A percentile compares a stretch with the other conserved stretches of the same genome.
Conservation (phyloP, 305 asterid species). For the Nicotiana rustica region DNA sequence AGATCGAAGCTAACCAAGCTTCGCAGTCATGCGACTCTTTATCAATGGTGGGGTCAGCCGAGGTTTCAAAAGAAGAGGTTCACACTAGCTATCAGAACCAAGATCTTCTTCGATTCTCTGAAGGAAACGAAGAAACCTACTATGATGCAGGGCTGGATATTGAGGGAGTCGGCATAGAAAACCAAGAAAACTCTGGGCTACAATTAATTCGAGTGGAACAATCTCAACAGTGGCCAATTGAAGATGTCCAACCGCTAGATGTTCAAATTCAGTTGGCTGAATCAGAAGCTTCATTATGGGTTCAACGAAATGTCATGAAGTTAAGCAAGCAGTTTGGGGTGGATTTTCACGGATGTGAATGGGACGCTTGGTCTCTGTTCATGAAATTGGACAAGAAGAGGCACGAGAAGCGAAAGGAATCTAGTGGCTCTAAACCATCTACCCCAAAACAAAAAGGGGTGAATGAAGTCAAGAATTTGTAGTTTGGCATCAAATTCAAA, state of each 20-base stretch:
- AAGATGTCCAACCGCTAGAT: neutral
- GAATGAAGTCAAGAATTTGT: slow-evolving; percentile 8
- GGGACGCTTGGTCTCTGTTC: slow-evolving; percentile 2
- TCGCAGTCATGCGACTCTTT: too few species aligned
- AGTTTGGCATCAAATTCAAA: neutral
- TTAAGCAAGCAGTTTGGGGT: too few species aligned
- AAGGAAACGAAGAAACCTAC: neutral
- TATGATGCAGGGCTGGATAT: neutral
- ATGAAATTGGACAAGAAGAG: slow-evolving; percentile 24
- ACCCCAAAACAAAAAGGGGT: neutral
- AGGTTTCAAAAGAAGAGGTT: too few species aligned
- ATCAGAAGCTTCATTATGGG: too few species aligned
- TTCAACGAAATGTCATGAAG: too few species aligned
- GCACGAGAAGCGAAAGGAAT: neutral
- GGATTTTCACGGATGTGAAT: neutral
- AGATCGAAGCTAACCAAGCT: too few species aligned
- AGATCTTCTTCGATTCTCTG: too few species aligned
- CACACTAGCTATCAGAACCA: too few species aligned
- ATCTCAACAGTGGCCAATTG: neutral
- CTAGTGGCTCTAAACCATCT: neutral
- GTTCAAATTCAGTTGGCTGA: neutral
- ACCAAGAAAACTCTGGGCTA: neutral
- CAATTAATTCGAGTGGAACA: neutral
- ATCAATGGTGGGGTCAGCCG: too few species aligned
- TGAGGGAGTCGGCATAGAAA: neutral